A percentile compares a stretch with the other conserved stretches of the same genome.
phyloP scores from a whole-genome alignment of 2,329 filamentous ascomycete genomes.

The Aspergillus costaricaensis region DNA sequence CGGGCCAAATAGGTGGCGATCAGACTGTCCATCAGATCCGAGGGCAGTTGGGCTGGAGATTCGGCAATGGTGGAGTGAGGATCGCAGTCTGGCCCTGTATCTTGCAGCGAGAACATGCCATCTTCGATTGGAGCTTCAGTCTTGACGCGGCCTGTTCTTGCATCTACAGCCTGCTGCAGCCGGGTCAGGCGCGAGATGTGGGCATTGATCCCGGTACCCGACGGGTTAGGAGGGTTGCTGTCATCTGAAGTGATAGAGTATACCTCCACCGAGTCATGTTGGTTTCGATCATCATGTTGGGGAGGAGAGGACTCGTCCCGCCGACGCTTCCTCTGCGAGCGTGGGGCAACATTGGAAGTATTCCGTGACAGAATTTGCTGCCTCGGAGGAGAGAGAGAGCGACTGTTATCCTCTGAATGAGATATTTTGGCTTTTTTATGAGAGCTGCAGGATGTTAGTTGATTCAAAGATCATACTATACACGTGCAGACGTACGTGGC shows the following conservation, averaged over 20 bases:
- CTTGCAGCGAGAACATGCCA: not conserved
- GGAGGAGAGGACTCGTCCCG: not conserved
- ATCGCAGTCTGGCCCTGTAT: not conserved
- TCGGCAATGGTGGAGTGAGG: not conserved
- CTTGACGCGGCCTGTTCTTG: constrained; percentile 12
- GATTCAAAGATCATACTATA: not conserved
- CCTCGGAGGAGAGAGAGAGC: not conserved
- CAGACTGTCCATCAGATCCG: constrained; percentile 19
- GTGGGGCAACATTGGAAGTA: not conserved
- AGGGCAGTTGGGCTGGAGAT: constrained; percentile 14
- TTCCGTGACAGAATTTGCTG: not conserved
- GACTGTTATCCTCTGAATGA: not conserved
- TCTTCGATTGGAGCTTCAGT: constrained; percentile 4
- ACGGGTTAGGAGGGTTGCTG: not conserved
- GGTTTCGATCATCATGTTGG: not conserved
- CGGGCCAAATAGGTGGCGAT: constrained; percentile 24
- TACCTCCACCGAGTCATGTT: constrained; percentile 1
- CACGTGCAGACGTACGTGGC: constrained; percentile 3
- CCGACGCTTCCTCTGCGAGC: not conserved
- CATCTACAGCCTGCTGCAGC: constrained; percentile 10
- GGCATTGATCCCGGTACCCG: not conserved
- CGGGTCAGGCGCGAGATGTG: constrained; percentile 10
- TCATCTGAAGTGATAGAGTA: constrained; percentile 9
- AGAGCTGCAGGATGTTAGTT: not conserved
- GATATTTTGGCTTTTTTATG: not conserved